phyloP scores from a whole-genome alignment of 768 basidiomycete genomes.

The Amanita pseudoporphyria region DNA sequence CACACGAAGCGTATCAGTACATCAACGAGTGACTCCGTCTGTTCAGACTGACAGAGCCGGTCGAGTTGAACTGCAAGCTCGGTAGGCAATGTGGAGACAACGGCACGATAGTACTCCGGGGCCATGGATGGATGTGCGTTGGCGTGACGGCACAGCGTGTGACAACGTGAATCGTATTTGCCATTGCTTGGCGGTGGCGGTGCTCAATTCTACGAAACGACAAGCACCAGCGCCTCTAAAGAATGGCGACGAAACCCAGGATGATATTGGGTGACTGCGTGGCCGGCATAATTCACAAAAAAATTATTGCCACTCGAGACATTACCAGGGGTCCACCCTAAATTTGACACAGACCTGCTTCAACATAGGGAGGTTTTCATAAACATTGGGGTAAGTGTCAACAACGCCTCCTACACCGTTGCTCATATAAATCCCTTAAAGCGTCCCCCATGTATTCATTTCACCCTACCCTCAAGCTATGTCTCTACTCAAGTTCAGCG shows the following conservation, averaged over 20 bases:
- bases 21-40: conserved; percentile 28
- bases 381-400: background rate
- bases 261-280: background rate
- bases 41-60: conserved; percentile 20
- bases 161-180: background rate
- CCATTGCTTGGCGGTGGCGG: background rate
- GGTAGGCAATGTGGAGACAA: conserved; percentile 23
- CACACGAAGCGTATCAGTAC: conserved; percentile 32
- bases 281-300: no score
- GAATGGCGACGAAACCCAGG: background rate
- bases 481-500: conserved; percentile 27
- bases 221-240: no score
- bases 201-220: no score
- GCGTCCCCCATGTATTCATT: background rate
- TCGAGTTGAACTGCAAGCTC: conserved; percentile 25
- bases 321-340: no score
- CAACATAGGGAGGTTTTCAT: background rate
- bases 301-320: no score
- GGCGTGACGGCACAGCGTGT: background rate
- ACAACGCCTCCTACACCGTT: no score
- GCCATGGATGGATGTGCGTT: background rate
- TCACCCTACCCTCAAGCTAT: conserved; percentile 14
- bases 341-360: background rate
- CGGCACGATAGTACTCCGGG: conserved; percentile 22
- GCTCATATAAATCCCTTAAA: background rate